phyloP scores from a whole-genome alignment of 768 basidiomycete species.

The Russula compacta region DNA sequence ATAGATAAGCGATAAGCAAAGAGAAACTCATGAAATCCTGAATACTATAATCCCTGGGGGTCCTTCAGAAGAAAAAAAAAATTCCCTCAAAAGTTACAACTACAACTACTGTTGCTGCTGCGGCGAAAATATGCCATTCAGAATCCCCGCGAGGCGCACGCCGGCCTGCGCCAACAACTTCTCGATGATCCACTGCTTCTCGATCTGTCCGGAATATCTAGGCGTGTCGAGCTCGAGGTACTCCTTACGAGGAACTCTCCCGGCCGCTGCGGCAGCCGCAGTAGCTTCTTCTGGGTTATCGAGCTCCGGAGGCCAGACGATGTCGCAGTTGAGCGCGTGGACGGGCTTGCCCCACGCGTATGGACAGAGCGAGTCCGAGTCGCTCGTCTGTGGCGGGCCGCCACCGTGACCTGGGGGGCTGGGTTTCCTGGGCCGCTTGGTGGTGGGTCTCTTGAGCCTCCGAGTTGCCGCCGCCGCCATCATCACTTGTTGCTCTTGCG shows the following conservation, averaged over 20 bases:
- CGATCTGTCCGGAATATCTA: constrained; percentile 64
- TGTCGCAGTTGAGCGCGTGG: constrained; percentile 71
- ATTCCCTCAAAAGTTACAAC: background rate
- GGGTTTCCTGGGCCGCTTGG: background rate
- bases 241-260: constrained; percentile 14
- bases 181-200: constrained; percentile 63
- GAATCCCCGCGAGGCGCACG: constrained; percentile 68
- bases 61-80: too few species aligned
- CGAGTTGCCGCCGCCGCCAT: background rate
- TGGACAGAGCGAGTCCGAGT: constrained; percentile 61
- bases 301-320: constrained; percentile 71
- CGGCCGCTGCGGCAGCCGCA: constrained; percentile 11
- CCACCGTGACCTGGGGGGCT: background rate
- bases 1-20: background rate
- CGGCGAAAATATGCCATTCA: constrained; percentile 62
- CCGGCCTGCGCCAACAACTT: constrained; percentile 77
- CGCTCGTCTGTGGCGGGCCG: constrained; percentile 22
- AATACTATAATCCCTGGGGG: too few species aligned
- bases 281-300: constrained; percentile 27
- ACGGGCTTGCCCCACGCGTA: constrained; percentile 68
- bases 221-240: constrained; percentile 76
- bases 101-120: background rate
- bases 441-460: background rate
- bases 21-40: too few species aligned
- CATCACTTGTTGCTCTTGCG: background rate